phyloP scores from a whole-genome alignment of 768 basidiomycete species.

The Tylopilus rubrobrunneus region DNA sequence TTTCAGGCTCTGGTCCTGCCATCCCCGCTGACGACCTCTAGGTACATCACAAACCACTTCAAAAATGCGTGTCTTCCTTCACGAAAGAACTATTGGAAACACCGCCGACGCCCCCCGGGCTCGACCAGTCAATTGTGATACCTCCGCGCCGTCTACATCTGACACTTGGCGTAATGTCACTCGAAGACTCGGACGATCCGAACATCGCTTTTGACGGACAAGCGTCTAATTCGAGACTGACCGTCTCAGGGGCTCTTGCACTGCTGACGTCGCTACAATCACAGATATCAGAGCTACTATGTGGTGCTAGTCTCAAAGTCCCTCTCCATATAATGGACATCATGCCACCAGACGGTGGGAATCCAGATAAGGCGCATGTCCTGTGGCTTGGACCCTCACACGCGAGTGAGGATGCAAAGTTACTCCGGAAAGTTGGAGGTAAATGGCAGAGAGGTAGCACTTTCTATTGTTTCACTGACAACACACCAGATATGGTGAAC shows the following conservation, averaged over 20 bases:
- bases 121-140: conserved; percentile 60
- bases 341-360: conserved; percentile 38
- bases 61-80: conserved; percentile 35
- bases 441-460: conserved; percentile 4
- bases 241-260: conserved; percentile 39
- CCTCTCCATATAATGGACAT: conserved; percentile 49
- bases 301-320: conserved; percentile 30
- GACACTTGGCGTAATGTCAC: conserved; percentile 72
- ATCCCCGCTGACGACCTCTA: conserved; percentile 20
- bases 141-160: conserved; percentile 59
- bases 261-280: conserved; percentile 38
- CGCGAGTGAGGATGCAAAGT: conserved; percentile 28
- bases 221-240: conserved; percentile 14
- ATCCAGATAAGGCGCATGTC: conserved; percentile 46
- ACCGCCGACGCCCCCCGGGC: conserved; percentile 39
- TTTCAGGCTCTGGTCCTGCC: conserved; percentile 20
- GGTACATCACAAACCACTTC: conserved; percentile 41
- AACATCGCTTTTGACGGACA: not conserved
- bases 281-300: conserved; percentile 42
- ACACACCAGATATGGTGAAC: conserved; percentile 38
- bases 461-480: conserved; percentile 3
- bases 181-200: conserved; percentile 30
- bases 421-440: conserved; percentile 36
- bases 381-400: conserved; percentile 51
- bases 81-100: conserved; percentile 21